Conservation (phyloP, 441 rosid species). For the Corymbia citriodora region DNA sequence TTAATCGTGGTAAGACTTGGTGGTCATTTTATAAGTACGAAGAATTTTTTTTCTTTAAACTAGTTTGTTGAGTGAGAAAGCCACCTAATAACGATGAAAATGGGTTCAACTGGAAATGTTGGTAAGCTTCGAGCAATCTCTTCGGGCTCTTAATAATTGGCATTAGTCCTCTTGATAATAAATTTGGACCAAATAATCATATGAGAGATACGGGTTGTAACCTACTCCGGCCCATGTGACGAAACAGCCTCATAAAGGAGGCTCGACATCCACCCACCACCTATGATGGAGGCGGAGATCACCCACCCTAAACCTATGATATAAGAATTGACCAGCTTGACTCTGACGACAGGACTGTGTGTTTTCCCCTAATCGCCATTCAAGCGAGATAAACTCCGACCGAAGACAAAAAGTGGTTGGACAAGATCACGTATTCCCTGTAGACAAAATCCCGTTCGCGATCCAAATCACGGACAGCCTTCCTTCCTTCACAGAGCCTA, state of each 20-base stretch:
- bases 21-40: too few relatives aligned
- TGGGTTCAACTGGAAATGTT: too few relatives aligned
- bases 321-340: background rate
- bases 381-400: background rate
- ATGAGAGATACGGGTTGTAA: rapidly evolving
- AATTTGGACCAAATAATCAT: background rate
- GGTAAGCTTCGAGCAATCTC: background rate
- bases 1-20: rapidly evolving
- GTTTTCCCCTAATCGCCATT: background rate
- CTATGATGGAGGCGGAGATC: background rate
- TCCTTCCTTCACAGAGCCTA: background rate
- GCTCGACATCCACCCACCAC: background rate
- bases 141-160: too few relatives aligned
- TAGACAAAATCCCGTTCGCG: background rate
- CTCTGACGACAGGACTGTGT: background rate
- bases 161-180: too few relatives aligned
- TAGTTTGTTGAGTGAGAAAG: too few relatives aligned
- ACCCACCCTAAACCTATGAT: background rate
- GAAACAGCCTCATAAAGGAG: background rate
- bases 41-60: too few relatives aligned
- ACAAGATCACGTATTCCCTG: background rate
- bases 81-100: background rate
- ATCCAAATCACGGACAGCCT: background rate
- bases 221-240: too few relatives aligned
- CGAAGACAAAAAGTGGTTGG: background rate